Percentiles rank a stretch among this genome's conserved stretches.
Conservation (phyloP, 192 early-diverging fungal genomes). For the Piromyces finnis region DNA sequence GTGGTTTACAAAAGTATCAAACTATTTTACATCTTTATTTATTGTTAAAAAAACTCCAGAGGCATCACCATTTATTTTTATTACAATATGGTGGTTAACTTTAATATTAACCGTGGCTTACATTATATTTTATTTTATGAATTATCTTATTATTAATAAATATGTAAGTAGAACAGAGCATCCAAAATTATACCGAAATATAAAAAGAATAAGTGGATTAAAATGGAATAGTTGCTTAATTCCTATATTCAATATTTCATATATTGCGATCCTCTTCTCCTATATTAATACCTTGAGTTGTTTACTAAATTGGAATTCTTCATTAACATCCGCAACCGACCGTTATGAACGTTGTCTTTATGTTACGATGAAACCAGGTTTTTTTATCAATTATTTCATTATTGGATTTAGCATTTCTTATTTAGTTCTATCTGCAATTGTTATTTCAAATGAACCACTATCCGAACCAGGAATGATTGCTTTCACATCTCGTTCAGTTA, state of each 20-base stretch:
- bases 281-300: neutral
- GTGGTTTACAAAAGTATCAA: neutral
- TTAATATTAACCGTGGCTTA: neutral
- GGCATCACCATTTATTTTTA: neutral
- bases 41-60: neutral
- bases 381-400: neutral
- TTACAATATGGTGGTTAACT: neutral
- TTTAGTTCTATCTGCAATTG: neutral
- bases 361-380: neutral
- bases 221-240: neutral
- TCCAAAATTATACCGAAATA: neutral
- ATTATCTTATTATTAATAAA: neutral
- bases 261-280: neutral
- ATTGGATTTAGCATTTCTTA: neutral
- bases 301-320: neutral
- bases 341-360: neutral
- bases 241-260: neutral
- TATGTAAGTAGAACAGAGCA: neutral
- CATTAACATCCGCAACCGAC: neutral
- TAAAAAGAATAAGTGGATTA: neutral
- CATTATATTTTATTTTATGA: neutral
- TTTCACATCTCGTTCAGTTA: neutral
- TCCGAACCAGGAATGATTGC: neutral
- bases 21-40: neutral
- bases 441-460: neutral